Conservation (phyloP, 2,329 filamentous ascomycete species). For the Pleoardoris graminearum region DNA sequence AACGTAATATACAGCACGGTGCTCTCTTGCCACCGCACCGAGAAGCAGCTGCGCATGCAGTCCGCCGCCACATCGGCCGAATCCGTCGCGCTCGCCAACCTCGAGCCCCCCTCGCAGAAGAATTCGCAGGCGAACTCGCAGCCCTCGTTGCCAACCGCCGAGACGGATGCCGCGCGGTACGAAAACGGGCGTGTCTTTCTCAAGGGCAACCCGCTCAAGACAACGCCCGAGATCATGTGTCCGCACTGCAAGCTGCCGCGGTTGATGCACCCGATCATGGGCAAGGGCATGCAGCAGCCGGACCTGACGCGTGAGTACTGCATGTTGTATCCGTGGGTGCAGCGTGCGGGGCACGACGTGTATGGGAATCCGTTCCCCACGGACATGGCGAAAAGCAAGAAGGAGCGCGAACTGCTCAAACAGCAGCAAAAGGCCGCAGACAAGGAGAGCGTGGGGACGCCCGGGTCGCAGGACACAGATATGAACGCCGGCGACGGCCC, state of each 20-base stretch:
- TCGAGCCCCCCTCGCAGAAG: slow-evolving; percentile 42
- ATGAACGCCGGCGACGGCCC: slow-evolving; percentile 36
- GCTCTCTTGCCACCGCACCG: slow-evolving; percentile 74
- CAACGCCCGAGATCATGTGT: slow-evolving; percentile 72
- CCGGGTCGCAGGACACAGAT: slow-evolving; percentile 50
- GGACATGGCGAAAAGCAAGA: slow-evolving; percentile 73
- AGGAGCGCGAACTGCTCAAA: slow-evolving; percentile 64
- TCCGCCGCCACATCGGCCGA: slow-evolving; percentile 58
- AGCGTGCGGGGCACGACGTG: slow-evolving; percentile 76
- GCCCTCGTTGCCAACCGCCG: slow-evolving; percentile 55
- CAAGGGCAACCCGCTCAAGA: slow-evolving; percentile 73
- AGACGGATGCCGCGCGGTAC: slow-evolving; percentile 71
- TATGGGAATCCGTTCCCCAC: slow-evolving; percentile 81
- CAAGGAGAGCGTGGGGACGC: slow-evolving; percentile 51
- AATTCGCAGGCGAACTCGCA: slow-evolving; percentile 46
- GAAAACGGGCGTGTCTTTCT: slow-evolving; percentile 69
- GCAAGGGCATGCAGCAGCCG: slow-evolving; percentile 69
- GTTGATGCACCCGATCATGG: slow-evolving; percentile 72
- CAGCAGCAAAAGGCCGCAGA: slow-evolving; percentile 48
- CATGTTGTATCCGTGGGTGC: slow-evolving; percentile 76
- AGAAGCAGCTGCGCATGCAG: slow-evolving; percentile 72
- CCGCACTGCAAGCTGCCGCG: slow-evolving; percentile 74
- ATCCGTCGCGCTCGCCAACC: slow-evolving; percentile 41
- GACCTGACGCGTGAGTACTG: slow-evolving; percentile 66
- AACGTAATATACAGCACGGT: slow-evolving; percentile 77